These are phyloP conservation scores for Uronychia setigera DNA, from an alignment of 73 alveolate species.

Conservation along the genomic window DNA sequence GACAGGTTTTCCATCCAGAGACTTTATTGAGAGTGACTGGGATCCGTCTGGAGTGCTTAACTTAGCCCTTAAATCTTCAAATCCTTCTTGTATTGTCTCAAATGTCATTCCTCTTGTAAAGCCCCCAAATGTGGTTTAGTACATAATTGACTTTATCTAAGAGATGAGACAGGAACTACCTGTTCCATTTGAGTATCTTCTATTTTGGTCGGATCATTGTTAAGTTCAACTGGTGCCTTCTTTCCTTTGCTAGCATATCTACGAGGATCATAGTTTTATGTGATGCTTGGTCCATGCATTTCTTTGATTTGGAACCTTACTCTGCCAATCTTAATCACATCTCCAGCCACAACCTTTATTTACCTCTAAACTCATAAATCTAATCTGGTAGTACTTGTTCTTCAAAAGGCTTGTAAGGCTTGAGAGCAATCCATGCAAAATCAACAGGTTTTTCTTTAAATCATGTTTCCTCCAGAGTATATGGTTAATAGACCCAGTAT, in stretches of 20 bases:
- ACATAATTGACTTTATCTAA: no score
- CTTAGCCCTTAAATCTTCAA: neutral
- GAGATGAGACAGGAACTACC: no score
- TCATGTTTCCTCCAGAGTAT: neutral
- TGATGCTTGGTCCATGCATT: neutral
- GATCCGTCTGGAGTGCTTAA: neutral
- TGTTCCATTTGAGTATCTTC: neutral
- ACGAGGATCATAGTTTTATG: neutral
- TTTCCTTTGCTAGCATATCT: neutral
- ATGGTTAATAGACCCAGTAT: neutral
- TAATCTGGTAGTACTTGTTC: neutral
- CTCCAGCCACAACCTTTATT: conserved; percentile 12
- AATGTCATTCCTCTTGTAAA: conserved; percentile 1
- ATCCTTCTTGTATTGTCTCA: neutral
- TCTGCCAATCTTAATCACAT: conserved; percentile 45
- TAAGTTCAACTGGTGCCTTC: neutral
- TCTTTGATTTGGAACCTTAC: conserved; percentile 28
- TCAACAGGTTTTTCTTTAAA: neutral
- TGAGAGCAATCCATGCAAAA: neutral
- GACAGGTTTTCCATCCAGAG: conserved; percentile 14
- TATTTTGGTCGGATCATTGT: neutral
- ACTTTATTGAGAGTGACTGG: conserved; percentile 5
- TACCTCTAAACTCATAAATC: neutral
- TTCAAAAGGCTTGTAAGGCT: neutral
- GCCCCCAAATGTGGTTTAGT: no score